phyloP scores from a whole-genome alignment of 345 rosid genomes.

The Erodium maritimum region DNA sequence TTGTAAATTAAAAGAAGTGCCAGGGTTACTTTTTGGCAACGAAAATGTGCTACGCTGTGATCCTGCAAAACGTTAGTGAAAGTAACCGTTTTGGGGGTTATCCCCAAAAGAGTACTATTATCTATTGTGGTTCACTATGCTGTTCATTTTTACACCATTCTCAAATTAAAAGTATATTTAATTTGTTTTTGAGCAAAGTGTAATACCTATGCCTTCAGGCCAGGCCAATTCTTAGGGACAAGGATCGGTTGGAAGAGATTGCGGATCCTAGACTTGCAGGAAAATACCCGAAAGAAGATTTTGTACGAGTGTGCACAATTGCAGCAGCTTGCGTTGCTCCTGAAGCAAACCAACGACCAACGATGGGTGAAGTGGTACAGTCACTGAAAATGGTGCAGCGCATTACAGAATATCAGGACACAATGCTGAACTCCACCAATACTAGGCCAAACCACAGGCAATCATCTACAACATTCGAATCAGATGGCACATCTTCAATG shows the following conservation, averaged over 20 bases:
- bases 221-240: slow-evolving; percentile 91
- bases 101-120: too few species aligned
- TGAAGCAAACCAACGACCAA: slow-evolving; percentile 87
- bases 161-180: background rate
- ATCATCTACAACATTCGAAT: slow-evolving; percentile 80
- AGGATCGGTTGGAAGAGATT: slow-evolving; percentile 80
- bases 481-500: slow-evolving; percentile 89
- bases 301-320: slow-evolving; percentile 79
- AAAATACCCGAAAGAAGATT: slow-evolving; percentile 87
- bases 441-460: slow-evolving; percentile 62
- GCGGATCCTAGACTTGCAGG: slow-evolving; percentile 71
- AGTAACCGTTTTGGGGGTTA: too few species aligned
- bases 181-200: background rate
- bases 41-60: too few species aligned
- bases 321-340: slow-evolving; percentile 98
- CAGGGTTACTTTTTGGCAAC: too few species aligned
- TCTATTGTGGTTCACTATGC: background rate
- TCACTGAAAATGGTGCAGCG: slow-evolving; percentile 99
- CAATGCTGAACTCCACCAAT: slow-evolving; percentile 26
- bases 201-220: slow-evolving; percentile 44
- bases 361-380: slow-evolving; percentile 99
- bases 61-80: too few species aligned
- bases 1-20: too few species aligned
- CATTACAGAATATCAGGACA: slow-evolving; percentile 61
- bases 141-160: background rate